Evolutionary conservation across 2,329 filamentous ascomycete genomes (phyloP).

Genomic region (Aspergillus novoparasiticus): DNA sequence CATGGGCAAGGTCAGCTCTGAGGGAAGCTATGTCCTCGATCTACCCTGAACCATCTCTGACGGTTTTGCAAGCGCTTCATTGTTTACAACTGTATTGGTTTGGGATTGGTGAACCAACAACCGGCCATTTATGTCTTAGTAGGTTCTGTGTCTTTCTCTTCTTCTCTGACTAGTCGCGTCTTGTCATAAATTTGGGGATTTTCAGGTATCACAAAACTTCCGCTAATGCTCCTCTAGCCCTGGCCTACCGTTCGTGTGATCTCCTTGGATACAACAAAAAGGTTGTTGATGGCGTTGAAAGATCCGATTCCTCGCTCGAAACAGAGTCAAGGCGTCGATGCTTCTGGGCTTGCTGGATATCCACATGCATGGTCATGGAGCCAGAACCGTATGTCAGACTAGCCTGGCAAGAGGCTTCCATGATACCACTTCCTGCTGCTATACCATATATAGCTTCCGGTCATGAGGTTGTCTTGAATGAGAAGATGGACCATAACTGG

Average conservation of each 20-base stretch:
- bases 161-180: neutral
- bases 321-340: neutral
- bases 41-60: neutral
- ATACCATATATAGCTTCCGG: neutral
- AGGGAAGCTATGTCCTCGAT: neutral
- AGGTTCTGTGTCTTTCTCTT: neutral
- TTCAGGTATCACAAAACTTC: neutral
- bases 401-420: neutral
- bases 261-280: constrained; percentile 8
- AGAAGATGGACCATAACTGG: constrained; percentile 2
- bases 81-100: constrained; percentile 6
- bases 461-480: neutral
- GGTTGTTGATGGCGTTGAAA: neutral
- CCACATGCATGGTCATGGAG: constrained; percentile 3
- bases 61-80: neutral
- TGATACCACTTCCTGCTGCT: constrained; percentile 3
- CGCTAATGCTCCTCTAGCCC: neutral
- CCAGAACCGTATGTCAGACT: constrained; percentile 1
- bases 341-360: constrained; percentile 6
- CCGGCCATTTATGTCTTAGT: constrained; percentile 5
- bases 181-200: neutral
- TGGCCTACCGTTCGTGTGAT: constrained; percentile 3
- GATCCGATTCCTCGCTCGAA: neutral
- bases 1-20: constrained; percentile 2
- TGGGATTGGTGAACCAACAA: neutral